Conservation (phyloP, 2,329 filamentous ascomycete genomes). For the Akanthomyces lecanii region DNA sequence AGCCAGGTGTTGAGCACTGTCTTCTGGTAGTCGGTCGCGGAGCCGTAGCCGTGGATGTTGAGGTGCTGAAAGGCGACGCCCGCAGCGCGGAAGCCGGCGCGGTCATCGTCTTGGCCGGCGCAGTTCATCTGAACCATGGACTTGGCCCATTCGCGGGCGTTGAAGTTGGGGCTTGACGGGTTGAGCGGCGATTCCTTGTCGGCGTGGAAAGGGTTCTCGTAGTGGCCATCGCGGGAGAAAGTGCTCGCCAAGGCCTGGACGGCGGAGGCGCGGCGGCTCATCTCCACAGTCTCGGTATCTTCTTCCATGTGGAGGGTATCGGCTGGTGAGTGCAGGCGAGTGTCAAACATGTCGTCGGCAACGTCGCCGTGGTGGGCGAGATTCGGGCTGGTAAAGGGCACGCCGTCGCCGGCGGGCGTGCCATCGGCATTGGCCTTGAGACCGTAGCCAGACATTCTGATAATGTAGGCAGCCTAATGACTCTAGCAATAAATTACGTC, state of each 20-base stretch:
- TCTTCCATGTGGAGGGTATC: constrained; percentile 29
- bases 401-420: too few relatives aligned
- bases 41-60: constrained; percentile 63
- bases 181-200: constrained; percentile 49
- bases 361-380: too few relatives aligned
- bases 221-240: constrained; percentile 43
- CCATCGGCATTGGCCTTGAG: too few relatives aligned
- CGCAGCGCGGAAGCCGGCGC: constrained; percentile 49
- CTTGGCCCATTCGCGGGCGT: constrained; percentile 50
- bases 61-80: constrained; percentile 61
- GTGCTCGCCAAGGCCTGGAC: constrained; percentile 54
- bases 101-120: constrained; percentile 36
- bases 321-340: constrained; percentile 18
- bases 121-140: constrained; percentile 45
- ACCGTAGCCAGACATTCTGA: too few relatives aligned
- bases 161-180: constrained; percentile 56
- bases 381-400: too few relatives aligned
- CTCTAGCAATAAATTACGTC: too few relatives aligned
- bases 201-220: constrained; percentile 47
- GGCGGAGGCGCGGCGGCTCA: constrained; percentile 47
- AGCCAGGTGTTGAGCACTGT: constrained; percentile 57
- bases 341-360: constrained; percentile 13
- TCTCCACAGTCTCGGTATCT: constrained; percentile 37
- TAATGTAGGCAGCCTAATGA: too few relatives aligned
- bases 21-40: constrained; percentile 64